phyloP scores from a whole-genome alignment of 306 rosid species.

The Casuarina equisetifolia region DNA sequence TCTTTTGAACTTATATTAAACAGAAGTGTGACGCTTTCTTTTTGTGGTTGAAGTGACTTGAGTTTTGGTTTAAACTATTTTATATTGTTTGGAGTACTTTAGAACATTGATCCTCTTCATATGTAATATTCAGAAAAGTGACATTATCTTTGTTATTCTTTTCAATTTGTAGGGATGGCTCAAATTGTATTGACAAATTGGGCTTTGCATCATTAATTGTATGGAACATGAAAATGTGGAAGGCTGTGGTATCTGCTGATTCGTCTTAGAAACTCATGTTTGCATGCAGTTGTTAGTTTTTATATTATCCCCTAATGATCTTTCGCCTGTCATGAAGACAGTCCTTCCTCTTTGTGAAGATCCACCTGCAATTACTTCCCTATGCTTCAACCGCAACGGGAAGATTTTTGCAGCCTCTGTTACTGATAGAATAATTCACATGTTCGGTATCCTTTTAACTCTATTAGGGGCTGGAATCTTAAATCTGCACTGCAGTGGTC shows the following conservation, averaged over 20 bases:
- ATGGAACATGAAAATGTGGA: conserved; percentile 98
- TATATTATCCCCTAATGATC: conserved; percentile 42
- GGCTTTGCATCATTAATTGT: conserved; percentile 86
- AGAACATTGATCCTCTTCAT: neutral
- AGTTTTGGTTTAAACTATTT: neutral
- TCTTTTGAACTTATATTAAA: conserved; percentile 8
- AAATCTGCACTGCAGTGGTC: conserved; percentile 3
- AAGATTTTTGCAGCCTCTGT: conserved; percentile 95
- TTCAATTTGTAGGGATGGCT: conserved; percentile 52
- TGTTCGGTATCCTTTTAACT: conserved; percentile 93
- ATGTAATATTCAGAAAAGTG: neutral
- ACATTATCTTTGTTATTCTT: conserved; percentile 7
- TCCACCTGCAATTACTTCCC: conserved; percentile 94
- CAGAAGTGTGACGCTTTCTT: conserved; percentile 10
- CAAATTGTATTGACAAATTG: conserved; percentile 55
- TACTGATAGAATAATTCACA: conserved; percentile 94
- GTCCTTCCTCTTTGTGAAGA: conserved; percentile 98
- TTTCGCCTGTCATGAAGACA: conserved; percentile 73
- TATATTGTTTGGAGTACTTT: neutral
- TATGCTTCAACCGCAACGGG: conserved; percentile 96
- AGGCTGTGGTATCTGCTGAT: conserved; percentile 75
- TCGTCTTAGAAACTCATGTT: conserved; percentile 22
- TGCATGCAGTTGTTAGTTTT: conserved; percentile 12
- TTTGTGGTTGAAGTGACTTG: conserved; percentile 9
- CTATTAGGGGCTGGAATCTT: conserved; percentile 20